phyloP scores from a whole-genome alignment of 768 basidiomycete species.

The Lentinula lateritia region DNA sequence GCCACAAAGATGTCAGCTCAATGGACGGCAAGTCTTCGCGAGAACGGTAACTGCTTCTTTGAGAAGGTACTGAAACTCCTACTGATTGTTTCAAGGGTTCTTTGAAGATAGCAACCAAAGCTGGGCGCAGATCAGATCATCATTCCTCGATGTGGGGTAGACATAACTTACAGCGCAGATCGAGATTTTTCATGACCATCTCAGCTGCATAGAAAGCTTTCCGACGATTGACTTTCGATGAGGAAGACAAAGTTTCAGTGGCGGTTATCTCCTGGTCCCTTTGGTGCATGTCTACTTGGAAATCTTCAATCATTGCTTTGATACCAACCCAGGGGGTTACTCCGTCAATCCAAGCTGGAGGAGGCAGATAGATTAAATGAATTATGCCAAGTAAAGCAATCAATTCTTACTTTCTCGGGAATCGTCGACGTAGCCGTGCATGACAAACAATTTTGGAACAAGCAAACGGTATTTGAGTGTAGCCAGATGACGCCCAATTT shows the following conservation, averaged over 20 bases:
- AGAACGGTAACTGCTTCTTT: conserved; percentile 44
- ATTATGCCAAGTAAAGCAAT: neutral
- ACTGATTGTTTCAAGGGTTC: conserved; percentile 65
- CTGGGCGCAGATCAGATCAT: conserved; percentile 13
- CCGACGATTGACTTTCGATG: conserved; percentile 57
- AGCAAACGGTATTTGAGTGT: conserved; percentile 88
- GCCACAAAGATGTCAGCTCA: conserved; percentile 55
- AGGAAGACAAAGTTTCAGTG: conserved; percentile 48
- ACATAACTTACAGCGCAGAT: conserved; percentile 41
- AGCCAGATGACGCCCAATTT: conserved; percentile 82
- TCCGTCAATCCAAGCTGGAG: conserved; percentile 70
- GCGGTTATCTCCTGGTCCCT: conserved; percentile 74
- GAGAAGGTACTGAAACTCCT: conserved; percentile 38
- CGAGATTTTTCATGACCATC: conserved; percentile 69
- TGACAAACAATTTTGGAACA: conserved; percentile 73
- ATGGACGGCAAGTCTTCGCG: conserved; percentile 38
- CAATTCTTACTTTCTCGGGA: conserved; percentile 48
- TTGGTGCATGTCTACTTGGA: conserved; percentile 91
- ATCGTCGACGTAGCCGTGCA: conserved; percentile 84
- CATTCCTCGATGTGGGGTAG: neutral
- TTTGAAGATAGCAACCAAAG: conserved; percentile 70
- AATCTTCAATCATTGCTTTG: conserved; percentile 74
- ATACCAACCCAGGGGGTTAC: conserved; percentile 77
- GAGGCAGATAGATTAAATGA: conserved; percentile 4
- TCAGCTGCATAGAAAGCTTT: conserved; percentile 90